These are phyloP conservation scores for Clarireedia monteithiana DNA, from an alignment of 2,329 filamentous ascomycete species.

Conservation along the genomic window DNA sequence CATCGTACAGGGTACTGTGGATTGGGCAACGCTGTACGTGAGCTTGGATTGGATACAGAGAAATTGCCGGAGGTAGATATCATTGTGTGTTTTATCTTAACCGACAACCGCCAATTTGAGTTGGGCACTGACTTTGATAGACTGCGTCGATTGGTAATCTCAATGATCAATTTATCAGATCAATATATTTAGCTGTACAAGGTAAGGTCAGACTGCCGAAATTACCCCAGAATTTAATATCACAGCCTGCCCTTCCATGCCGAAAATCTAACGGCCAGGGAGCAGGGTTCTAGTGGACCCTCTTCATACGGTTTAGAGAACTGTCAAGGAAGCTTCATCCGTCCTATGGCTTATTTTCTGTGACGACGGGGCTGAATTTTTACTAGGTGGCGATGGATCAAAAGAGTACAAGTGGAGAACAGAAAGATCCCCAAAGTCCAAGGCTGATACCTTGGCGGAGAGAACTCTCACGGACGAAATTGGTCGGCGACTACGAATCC, in stretches of 20 bases:
- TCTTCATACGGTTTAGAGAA: background rate
- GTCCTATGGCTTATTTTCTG: background rate
- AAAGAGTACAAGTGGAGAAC: conserved; percentile 35
- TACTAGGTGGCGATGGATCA: conserved; percentile 38
- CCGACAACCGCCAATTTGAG: background rate
- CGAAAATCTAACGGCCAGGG: background rate
- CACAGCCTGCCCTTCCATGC: conserved; percentile 1
- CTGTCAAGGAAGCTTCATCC: background rate
- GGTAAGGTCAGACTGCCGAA: conserved; percentile 31
- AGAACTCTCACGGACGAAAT: conserved; percentile 20
- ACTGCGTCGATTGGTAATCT: conserved; percentile 77
- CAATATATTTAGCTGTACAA: conserved; percentile 50
- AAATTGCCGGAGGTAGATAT: conserved; percentile 62
- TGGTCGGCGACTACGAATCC: conserved; percentile 57
- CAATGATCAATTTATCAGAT: conserved; percentile 56
- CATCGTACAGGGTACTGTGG: conserved; percentile 64
- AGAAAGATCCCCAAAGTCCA: conserved; percentile 16
- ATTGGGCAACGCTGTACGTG: conserved; percentile 57
- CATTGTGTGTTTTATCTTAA: conserved; percentile 41
- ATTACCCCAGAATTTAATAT: conserved; percentile 6
- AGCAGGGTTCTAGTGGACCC: background rate
- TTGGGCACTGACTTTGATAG: conserved; percentile 31
- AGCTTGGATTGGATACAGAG: conserved; percentile 52
- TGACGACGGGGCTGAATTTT: conserved; percentile 8
- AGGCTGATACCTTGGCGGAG: conserved; percentile 15